Conservation (phyloP, 805 yeast species). For the Lachancea fermentati region DNA sequence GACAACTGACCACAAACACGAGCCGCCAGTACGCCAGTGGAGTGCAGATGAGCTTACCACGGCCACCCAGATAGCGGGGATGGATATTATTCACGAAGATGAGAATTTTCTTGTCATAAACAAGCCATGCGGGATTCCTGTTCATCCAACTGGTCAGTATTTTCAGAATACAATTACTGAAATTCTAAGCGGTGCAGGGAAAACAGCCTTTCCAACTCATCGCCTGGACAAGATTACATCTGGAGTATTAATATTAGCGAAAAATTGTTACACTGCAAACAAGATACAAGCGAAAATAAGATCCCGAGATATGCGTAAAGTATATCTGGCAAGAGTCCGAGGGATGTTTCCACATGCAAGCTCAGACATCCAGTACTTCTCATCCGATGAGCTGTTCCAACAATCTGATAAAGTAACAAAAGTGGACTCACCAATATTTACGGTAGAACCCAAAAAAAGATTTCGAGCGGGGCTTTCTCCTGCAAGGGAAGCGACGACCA, state of each 20-base stretch:
- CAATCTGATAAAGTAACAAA: conserved; percentile 9
- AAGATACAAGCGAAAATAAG: conserved; percentile 52
- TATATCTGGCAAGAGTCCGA: conserved; percentile 77
- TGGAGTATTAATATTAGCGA: conserved; percentile 66
- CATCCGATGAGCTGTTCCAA: conserved; percentile 26
- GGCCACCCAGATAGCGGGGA: conserved; percentile 33
- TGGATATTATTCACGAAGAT: conserved; percentile 65
- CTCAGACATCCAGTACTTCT: background rate
- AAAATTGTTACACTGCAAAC: conserved; percentile 44
- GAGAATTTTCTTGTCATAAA: conserved; percentile 75
- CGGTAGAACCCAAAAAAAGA: conserved; percentile 67
- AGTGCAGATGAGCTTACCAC: conserved; percentile 12
- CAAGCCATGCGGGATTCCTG: conserved; percentile 91
- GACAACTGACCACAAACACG: conserved; percentile 65
- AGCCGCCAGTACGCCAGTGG: conserved; percentile 66
- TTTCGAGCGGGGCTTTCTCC: conserved; percentile 40
- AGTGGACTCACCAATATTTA: conserved; percentile 45
- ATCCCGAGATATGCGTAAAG: conserved; percentile 63
- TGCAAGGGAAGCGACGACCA: conserved; percentile 63
- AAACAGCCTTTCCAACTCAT: conserved; percentile 69
- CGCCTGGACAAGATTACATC: conserved; percentile 87
- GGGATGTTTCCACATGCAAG: conserved; percentile 65
- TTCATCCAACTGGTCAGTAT: conserved; percentile 89
- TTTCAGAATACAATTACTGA: conserved; percentile 68
- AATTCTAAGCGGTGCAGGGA: conserved; percentile 57